Percentiles rank a stretch among this genome's conserved stretches.
phyloP scores from a whole-genome alignment of 1,284 basidiomycete genomes.

The Cutaneotrichosporon daszewskae region DNA sequence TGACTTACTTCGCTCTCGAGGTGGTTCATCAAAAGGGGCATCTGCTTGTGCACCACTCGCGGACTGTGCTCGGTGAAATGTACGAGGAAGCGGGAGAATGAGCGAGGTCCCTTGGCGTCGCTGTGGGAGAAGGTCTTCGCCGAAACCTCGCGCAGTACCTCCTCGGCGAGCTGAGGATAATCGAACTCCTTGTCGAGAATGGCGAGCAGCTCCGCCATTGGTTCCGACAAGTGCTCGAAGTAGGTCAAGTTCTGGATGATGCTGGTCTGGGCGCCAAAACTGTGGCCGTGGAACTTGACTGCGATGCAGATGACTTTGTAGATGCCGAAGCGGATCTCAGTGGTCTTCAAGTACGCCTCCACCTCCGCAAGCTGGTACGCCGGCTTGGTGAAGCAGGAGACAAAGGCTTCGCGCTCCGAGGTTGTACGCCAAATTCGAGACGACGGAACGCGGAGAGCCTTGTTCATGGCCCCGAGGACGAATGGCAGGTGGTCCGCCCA shows the following conservation, averaged over 20 bases:
- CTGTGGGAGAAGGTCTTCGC: conserved; percentile 38
- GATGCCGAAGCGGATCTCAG: conserved; percentile 64
- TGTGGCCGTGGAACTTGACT: conserved; percentile 85
- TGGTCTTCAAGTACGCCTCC: conserved; percentile 79
- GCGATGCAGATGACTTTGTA: conserved; percentile 88
- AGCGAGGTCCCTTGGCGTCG: conserved; percentile 81
- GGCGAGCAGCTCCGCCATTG: conserved; percentile 84
- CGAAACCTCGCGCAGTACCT: conserved; percentile 60
- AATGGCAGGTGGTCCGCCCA: conserved; percentile 73
- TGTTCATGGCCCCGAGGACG: conserved; percentile 63
- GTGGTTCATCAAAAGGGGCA: conserved; percentile 75
- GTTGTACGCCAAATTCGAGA: conserved; percentile 82
- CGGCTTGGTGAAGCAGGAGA: conserved; percentile 76
- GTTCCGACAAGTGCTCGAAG: conserved; percentile 88
- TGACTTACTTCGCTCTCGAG: conserved; percentile 79
- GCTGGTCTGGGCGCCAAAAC: conserved; percentile 74
- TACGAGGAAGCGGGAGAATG: conserved; percentile 79
- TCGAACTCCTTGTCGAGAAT: conserved; percentile 82
- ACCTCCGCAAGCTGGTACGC: conserved; percentile 81
- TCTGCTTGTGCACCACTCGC: conserved; percentile 80
- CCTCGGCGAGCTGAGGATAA: conserved; percentile 80
- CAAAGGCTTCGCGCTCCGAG: conserved; percentile 73
- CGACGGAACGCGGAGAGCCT: conserved; percentile 66
- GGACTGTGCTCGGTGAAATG: conserved; percentile 78
- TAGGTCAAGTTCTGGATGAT: conserved; percentile 91